Conservation (phyloP, 176 grass and related monocot genomes). For the Hsuehochloa calcarea region DNA sequence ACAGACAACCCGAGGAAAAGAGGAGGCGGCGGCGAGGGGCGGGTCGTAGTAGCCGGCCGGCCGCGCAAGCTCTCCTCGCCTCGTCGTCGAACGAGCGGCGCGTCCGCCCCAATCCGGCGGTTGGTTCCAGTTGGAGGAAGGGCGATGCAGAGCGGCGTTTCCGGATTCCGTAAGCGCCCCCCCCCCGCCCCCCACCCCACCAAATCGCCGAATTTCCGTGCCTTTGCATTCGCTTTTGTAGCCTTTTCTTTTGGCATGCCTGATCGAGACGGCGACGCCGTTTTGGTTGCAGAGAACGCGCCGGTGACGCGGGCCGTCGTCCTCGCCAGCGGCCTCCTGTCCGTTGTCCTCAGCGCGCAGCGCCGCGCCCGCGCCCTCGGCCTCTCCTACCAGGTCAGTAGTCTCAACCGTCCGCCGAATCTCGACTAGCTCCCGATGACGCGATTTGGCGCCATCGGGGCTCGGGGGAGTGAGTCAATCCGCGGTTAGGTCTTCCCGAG, state of each 20-base stretch:
- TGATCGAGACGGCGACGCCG: conserved; percentile 18
- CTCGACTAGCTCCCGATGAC: neutral
- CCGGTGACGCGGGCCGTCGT: conserved; percentile 61
- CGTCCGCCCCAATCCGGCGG: neutral
- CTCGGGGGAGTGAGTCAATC: neutral
- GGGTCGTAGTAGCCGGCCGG: too few relatives aligned
- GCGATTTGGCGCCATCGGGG: neutral
- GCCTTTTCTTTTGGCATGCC: neutral
- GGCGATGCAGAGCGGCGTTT: conserved; percentile 65
- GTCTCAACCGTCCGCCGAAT: neutral
- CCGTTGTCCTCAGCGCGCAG: conserved; percentile 46
- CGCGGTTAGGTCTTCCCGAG: neutral
- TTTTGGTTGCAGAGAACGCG: conserved; percentile 63
- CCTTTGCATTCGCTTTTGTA: neutral
- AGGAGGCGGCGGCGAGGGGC: neutral
- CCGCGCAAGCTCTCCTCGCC: neutral
- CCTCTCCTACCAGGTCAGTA: conserved; percentile 63
- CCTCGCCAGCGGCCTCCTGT: conserved; percentile 55
- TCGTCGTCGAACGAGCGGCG: neutral
- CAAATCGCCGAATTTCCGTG: neutral
- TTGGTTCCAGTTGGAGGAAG: conserved; percentile 8
- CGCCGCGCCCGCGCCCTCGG: conserved; percentile 43
- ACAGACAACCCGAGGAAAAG: neutral
- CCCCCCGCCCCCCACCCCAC: too few relatives aligned
- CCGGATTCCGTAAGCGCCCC: conserved; percentile 73